Evolutionary conservation across 805 yeast genomes (phyloP), one percentile per base, ranked within the genome.

Genomic region (Metahyphopichia silvanorum): DNA sequence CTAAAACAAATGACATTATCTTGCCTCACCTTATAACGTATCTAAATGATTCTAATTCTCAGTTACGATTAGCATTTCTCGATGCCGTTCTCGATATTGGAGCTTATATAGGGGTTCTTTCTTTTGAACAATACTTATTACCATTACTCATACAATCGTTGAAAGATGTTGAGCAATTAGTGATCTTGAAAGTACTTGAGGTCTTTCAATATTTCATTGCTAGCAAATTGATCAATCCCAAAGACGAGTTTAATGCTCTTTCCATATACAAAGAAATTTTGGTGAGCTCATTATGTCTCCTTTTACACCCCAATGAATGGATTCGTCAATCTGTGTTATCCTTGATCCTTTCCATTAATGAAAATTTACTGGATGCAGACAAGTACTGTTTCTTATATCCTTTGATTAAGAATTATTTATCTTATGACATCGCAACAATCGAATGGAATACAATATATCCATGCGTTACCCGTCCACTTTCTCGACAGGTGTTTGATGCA

Each of bases 1-100:
- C 86, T 34, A 85, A 79, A 44, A 83, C 96, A 0, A 89, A 86
- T 49, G 98, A 93, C 52, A 67, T 93, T 25, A 79, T 93, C 15
- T 60, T 93, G 29, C 88, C 96, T 27, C 98, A 93, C 62, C 63
- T 89, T 35, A 89, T 93, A 27, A 89, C 98, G 0, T 93, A 88
- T 49, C 60, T 93, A 41, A 93, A 93, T 55, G 96, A 89, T 50
- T 71, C 77, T 34, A 78, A 79, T 47, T 63, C 82, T 0, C 71
- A 77, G 14, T 63, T 93, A 15, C 67, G 94, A 38, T 61, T 84
- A 18, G 77, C 80, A 4, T 80, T 93, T 46, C 79, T 91, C 22
- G 72, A 78, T 25, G 71, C 87, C 6, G 75, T 89, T 8, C 71
- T 87, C 2, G 77, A 82, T 1, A 66, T 93, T 7, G 83, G 95